Base-by-base conservation (phyloP, 1,139 yeast genomes). In the Lodderomyces margitis region DNA sequence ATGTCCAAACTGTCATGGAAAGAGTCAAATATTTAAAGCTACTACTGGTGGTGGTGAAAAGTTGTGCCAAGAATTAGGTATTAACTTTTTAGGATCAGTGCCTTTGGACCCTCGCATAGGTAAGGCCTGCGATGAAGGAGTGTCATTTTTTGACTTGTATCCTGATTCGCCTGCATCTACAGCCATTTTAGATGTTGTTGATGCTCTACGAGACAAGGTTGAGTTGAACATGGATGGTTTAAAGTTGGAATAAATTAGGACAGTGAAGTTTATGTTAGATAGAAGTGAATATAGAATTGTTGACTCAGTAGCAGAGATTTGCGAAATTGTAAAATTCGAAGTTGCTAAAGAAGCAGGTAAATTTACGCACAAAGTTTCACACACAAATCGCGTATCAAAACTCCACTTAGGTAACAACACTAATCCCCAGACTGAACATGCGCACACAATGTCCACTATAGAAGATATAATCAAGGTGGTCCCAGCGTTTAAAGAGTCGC, bases 61-160 rank as follows among this genome's bases (percentile, higher is more conserved):
- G 28, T 67, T 94, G 42, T 94, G 98, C 43, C 66, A 83, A 53
- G 98, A 92, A 45, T 64, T 86, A 59, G 73, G 70, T 7, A 76
- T 94, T 20, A 83, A 85, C 16, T 92, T 83, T 54, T 68, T 94
- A 43, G 99, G 99, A 1, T 75, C 87, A 10, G 96, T 94, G 1
- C 99, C 99, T 0, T 70, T 94, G 39, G 99, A 94, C 64, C 98
- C 98, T 11, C 72, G 98, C 46, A 89, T 94, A 14, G 98, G 98
- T 2, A 76, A 72, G 52, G 75, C 92, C 19, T 89, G 98, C 62
- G 99, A 94, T 58, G 56, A 68, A 21, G 99, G 99, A n/a, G 84
- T 79, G 50, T 81, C 87, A 46, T 94, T 92, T 61, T 70, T 87
- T 49, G 96, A 89, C 50, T 68, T 73, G 43, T 83, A 82, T 54